Percentiles rank a stretch among this genome's conserved stretches.
phyloP scores from a whole-genome alignment of 2,329 filamentous ascomycete genomes.

The Paramyrothecium sp. region DNA sequence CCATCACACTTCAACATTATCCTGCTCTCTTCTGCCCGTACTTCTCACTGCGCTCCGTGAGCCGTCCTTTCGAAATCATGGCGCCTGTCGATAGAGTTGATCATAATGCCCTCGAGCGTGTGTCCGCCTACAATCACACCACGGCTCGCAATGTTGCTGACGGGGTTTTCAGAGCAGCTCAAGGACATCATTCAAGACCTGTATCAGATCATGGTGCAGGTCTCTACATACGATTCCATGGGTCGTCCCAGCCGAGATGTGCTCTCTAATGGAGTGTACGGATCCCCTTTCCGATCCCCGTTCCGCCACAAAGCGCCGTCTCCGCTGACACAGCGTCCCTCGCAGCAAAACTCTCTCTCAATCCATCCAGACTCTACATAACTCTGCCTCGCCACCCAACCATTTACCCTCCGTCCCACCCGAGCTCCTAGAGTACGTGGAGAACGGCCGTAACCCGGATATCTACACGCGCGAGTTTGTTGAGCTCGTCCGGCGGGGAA shows the following conservation, averaged over 20 bases:
- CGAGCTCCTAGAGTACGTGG: constrained; percentile 67
- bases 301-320: constrained; percentile 1
- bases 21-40: neutral
- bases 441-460: constrained; percentile 70
- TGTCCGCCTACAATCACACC: neutral
- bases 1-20: neutral
- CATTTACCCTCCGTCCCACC: constrained; percentile 54
- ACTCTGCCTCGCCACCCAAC: constrained; percentile 36
- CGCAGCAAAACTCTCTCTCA: constrained; percentile 36
- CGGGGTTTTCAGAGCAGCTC: constrained; percentile 45
- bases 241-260: constrained; percentile 53
- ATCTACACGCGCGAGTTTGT: constrained; percentile 75
- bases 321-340: constrained; percentile 6
- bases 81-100: constrained; percentile 38
- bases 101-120: constrained; percentile 39
- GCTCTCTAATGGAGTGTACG: constrained; percentile 51
- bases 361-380: constrained; percentile 36
- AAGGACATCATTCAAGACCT: constrained; percentile 63
- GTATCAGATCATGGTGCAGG: constrained; percentile 63
- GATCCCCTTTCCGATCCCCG: neutral
- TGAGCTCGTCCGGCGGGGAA: constrained; percentile 63
- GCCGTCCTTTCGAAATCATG: constrained; percentile 24
- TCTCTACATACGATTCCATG: constrained; percentile 57
- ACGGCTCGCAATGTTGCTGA: constrained; percentile 6
- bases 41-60: neutral